Base-by-base conservation (phyloP, 192 early-diverging fungal species). In the Backusella mclennaniae region DNA sequence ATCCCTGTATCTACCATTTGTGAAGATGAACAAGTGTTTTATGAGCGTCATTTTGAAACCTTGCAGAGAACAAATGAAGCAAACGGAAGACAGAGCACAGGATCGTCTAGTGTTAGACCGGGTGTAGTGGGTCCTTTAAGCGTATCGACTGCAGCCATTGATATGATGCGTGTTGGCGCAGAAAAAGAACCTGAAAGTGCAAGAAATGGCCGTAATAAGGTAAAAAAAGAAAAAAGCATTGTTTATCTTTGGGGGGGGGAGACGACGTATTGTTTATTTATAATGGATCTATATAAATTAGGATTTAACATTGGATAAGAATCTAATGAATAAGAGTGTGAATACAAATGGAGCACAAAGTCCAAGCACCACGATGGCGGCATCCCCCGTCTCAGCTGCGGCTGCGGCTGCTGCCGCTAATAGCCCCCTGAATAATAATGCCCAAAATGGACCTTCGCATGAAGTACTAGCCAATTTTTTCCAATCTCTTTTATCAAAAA, bases 391-490 rank as follows among this genome's bases (percentile, higher is more conserved):
- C 7, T 38, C 66, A 1, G 33, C 75, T 35, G 39, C 74, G 4
- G 75, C 29, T 29, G 9, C 67, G 4, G 15, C 41, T 6, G 35
- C 35, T 9, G 31, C 52, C 21, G 67, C 67, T 26, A 44, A 49
- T 23, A 35, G 33, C 35, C 31, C 67, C 67, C 26, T 63, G 26
- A 63, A 63, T 63, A 63, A 63, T 63, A 4, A 4, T 33, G 35
- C 33, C 31, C 29, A 66, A 77, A 36, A 69, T 23, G 77, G 77
- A 29, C 76, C 81, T 29, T 76, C 86, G 7, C 86, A 94, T 75
- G 95, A 95, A 81, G 94, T 95, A 6, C 83, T 97, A 23, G 91
- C 93, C 23, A 93, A 93, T 77, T 98, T 97, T 78, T 98, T 97
- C 90, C 92, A 96, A 81, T 93, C 91, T 14, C 87, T 98, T 69